Evolutionary conservation across 495 filamentous ascomycete genomes (phyloP).

Genomic region (Trichoderma asperelloides): DNA sequence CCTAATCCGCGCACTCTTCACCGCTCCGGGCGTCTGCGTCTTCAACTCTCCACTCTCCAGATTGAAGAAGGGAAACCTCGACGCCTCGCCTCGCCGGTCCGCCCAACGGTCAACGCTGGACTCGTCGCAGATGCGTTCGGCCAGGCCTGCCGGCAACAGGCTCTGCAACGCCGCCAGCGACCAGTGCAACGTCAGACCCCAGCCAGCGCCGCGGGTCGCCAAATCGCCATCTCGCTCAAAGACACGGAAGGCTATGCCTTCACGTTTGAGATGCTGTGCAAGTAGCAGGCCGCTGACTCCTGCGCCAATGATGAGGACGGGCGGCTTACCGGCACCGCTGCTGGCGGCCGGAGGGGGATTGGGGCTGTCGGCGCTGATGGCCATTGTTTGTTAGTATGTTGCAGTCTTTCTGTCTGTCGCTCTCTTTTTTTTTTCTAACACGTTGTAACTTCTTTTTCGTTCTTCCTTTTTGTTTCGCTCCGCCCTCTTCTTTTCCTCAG

Average conservation of each 20-base stretch:
- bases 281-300: conserved; percentile 52
- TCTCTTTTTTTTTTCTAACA: too few species aligned
- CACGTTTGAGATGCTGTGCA: conserved; percentile 46
- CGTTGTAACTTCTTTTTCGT: too few species aligned
- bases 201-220: conserved; percentile 40
- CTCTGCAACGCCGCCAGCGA: conserved; percentile 39
- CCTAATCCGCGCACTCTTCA: conserved; percentile 35
- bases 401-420: too few species aligned
- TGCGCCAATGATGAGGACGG: conserved; percentile 48
- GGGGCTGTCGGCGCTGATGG: neutral
- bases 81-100: conserved; percentile 15
- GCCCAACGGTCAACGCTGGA: conserved; percentile 32
- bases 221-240: conserved; percentile 46
- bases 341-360: neutral
- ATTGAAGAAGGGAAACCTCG: conserved; percentile 44
- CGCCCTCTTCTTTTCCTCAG: neutral
- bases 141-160: conserved; percentile 41
- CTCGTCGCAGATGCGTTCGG: conserved; percentile 35
- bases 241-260: conserved; percentile 32
- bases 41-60: conserved; percentile 37
- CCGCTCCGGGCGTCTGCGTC: conserved; percentile 31
- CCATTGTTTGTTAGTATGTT: neutral
- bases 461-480: neutral
- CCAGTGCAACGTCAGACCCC: conserved; percentile 55
- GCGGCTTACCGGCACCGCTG: neutral